Conservation (phyloP, 169 alveolate genomes). For the Theileria parva region DNA sequence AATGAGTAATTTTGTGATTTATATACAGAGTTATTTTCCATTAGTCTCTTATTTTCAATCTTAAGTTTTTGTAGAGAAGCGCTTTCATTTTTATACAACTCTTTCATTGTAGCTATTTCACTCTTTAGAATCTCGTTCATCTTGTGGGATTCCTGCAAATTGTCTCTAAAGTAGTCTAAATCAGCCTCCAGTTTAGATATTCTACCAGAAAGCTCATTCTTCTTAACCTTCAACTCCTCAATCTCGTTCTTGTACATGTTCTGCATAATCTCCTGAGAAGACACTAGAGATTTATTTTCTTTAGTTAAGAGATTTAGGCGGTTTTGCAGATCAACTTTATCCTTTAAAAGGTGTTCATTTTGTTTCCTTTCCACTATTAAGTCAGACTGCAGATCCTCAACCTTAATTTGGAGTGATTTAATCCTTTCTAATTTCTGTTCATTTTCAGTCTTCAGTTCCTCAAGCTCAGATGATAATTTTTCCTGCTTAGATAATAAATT, state of each 20-base stretch:
- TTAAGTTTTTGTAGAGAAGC: constrained; percentile 24
- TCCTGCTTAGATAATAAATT: neutral
- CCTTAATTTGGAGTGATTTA: constrained; percentile 11
- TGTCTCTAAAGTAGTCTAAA: constrained; percentile 50
- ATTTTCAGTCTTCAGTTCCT: neutral
- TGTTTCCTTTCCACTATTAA: constrained; percentile 56
- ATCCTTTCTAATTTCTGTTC: constrained; percentile 12
- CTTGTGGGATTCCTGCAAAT: constrained; percentile 57
- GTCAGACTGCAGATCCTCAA: constrained; percentile 18
- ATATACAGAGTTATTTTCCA: constrained; percentile 44
- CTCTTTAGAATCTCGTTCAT: constrained; percentile 44
- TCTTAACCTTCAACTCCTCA: constrained; percentile 43
- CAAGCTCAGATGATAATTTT: neutral
- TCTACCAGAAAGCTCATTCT: constrained; percentile 44
- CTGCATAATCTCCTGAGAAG: constrained; percentile 39
- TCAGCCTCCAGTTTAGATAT: constrained; percentile 43
- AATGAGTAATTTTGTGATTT: constrained; percentile 64
- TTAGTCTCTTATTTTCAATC: constrained; percentile 38
- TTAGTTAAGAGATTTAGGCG: constrained; percentile 22
- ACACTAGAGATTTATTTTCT: constrained; percentile 24
- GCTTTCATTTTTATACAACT: constrained; percentile 24
- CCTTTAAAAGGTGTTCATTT: constrained; percentile 50
- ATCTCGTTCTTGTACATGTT: constrained; percentile 48
- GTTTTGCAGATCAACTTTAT: constrained; percentile 53
- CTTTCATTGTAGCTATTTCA: constrained; percentile 28